Conservation (phyloP, 2,329 filamentous ascomycete species). For the Pseudodiploospora longispora region DNA sequence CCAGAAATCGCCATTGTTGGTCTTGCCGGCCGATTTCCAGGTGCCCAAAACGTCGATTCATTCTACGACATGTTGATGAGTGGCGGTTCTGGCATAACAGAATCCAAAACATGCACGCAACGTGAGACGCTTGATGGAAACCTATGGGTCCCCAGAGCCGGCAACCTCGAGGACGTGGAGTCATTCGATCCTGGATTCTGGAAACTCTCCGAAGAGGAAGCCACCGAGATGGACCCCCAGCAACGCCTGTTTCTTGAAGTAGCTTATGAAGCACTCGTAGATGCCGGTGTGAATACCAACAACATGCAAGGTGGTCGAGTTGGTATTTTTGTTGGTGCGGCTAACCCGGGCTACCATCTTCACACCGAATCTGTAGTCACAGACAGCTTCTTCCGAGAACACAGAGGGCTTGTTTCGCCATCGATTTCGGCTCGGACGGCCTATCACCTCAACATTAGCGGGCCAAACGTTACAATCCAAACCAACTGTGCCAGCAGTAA, state of each 20-base stretch:
- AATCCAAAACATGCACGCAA: neutral
- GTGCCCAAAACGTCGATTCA: slow-evolving; percentile 5
- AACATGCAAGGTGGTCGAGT: slow-evolving; percentile 1
- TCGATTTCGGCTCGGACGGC: no score
- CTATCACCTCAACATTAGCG: no score
- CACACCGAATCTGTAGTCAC: slow-evolving; percentile 7
- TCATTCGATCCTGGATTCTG: slow-evolving; percentile 9
- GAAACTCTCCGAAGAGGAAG: slow-evolving; percentile 8
- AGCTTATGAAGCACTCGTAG: slow-evolving; percentile 3
- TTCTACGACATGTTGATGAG: slow-evolving; percentile 8
- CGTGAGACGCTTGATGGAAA: slow-evolving; percentile 8
- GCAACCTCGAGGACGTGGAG: slow-evolving; percentile 5
- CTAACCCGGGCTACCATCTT: slow-evolving; percentile 6
- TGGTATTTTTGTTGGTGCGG: slow-evolving; percentile 5
- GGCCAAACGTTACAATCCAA: no score
- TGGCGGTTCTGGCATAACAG: slow-evolving; percentile 3
- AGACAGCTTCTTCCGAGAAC: slow-evolving; percentile 7
- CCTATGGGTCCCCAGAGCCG: slow-evolving; percentile 9
- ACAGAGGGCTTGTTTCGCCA: slow-evolving; percentile 2
- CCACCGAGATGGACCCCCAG: slow-evolving; percentile 9
- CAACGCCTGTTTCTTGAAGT: slow-evolving; percentile 8
- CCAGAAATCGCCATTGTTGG: neutral
- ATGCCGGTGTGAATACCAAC: slow-evolving; percentile 2
- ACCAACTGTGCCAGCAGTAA: no score
- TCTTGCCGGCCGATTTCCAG: slow-evolving; percentile 8